Evolutionary conservation across 2,329 filamentous ascomycete species (phyloP).

Genomic region (Sarocladium kiliense): DNA sequence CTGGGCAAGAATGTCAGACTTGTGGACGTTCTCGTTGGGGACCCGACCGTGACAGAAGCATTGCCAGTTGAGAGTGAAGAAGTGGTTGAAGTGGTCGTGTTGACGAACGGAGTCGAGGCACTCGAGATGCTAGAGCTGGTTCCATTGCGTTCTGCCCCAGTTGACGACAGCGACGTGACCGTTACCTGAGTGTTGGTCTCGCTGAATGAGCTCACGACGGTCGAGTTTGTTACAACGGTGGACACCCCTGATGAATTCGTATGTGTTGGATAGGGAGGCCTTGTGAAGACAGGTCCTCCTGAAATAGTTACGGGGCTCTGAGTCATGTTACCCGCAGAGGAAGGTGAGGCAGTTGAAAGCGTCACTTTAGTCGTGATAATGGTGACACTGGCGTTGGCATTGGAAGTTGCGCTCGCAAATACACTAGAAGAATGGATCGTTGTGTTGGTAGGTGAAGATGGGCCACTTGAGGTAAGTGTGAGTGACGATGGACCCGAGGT

Average conservation of each 20-base stretch:
- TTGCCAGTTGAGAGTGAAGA: background rate
- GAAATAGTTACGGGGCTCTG: background rate
- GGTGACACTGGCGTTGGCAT: background rate
- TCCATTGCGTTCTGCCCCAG: background rate
- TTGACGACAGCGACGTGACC: background rate
- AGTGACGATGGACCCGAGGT: background rate
- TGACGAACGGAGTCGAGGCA: background rate
- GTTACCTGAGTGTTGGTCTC: background rate
- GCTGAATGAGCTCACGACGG: background rate
- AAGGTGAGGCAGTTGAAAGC: background rate
- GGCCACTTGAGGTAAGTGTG: background rate
- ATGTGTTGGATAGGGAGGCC: background rate
- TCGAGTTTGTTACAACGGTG: background rate
- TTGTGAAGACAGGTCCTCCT: background rate
- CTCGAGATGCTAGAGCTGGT: background rate
- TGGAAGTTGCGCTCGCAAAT: background rate
- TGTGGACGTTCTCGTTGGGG: background rate
- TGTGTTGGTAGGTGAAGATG: too few relatives aligned
- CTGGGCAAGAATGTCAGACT: background rate
- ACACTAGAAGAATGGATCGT: background rate
- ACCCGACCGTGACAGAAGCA: background rate
- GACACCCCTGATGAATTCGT: background rate
- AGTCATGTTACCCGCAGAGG: background rate
- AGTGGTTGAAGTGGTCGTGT: background rate
- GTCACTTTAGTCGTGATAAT: background rate